Evolutionary conservation across 169 alveolate genomes (phyloP), one percentile per base, ranked within the genome.

Genomic region (Plasmodium berghei): DNA sequence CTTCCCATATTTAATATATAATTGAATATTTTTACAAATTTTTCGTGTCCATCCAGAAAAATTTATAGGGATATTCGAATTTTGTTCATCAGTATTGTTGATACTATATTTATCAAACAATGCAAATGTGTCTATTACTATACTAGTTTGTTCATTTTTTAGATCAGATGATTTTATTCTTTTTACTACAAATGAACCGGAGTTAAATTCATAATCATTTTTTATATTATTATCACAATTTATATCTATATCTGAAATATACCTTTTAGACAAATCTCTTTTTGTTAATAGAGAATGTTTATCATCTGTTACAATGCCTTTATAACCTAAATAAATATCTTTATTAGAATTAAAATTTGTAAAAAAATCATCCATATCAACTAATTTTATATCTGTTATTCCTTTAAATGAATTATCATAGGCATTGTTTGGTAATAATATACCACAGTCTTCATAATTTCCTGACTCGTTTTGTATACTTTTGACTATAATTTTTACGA

Each of bases 241-340:
- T 54, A 83, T 69, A 46, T 83, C 90, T 40, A 83, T 69, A 48
- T 83, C 90, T 28, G 90, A 56, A 61, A 83, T 83, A 28, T 67
- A 70, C 22, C 85, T 55, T 56, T 83, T 83, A 16, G 85, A 69
- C 14, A 58, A 24, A 69, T 83, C 90, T 40, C 75, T 83, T 83
- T 69, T 83, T 42, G 85, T 56, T 49, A 83, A 40, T 22, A 83
- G 49, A 2, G 90, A 52, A 58, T 83, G 90, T 40, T 69, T 83
- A 55, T 83, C 90, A 55, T 83, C 90, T n/a, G 90, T 69, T 59
- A 83, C 90, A 16, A 83, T 72, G 6, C 90, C 90, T 83, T 56
- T 83, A 49, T 83, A 83, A 5, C 90, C 90, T 70, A 45, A 24
- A 49, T 83, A 83, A n/a, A 83, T 5, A 40, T 62, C 77, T 54